These are phyloP conservation scores for Desmodesmus armatus DNA, from an alignment of 139 green algal genomes.

Conservation along the genomic window DNA sequence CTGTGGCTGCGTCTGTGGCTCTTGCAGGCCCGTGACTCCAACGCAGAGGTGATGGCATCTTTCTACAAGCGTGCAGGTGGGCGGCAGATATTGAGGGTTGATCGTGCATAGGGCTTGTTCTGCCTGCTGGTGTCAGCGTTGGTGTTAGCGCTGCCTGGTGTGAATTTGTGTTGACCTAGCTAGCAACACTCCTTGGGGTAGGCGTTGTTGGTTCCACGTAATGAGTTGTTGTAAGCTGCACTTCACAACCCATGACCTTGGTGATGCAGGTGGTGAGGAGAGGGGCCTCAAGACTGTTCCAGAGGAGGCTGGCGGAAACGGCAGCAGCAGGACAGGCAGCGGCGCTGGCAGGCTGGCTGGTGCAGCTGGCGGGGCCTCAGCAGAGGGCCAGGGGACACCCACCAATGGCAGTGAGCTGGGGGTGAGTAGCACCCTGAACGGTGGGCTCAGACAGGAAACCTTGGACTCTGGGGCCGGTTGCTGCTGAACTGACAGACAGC, in stretches of 20 bases:
- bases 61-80: not conserved
- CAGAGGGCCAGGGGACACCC: constrained; percentile 21
- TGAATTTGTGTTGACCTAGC: too few species aligned
- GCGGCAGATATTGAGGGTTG: not conserved
- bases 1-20: not conserved
- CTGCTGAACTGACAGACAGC: not conserved
- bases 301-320: not conserved
- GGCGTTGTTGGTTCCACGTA: too few species aligned
- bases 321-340: not conserved
- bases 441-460: not conserved
- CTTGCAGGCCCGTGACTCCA: constrained; percentile 18
- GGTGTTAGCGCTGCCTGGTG: too few species aligned
- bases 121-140: too few species aligned
- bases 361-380: not conserved
- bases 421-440: not conserved
- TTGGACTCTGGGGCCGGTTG: not conserved
- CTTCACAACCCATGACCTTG: too few species aligned
- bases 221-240: too few species aligned
- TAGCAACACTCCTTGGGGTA: too few species aligned
- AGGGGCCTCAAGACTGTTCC: not conserved
- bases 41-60: constrained; percentile 38
- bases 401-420: constrained; percentile 33
- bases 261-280: too few species aligned
- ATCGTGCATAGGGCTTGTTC: too few species aligned
- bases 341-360: not conserved